phyloP scores from a whole-genome alignment of 106 monocot species.

The Dactylorhiza incarnata region DNA sequence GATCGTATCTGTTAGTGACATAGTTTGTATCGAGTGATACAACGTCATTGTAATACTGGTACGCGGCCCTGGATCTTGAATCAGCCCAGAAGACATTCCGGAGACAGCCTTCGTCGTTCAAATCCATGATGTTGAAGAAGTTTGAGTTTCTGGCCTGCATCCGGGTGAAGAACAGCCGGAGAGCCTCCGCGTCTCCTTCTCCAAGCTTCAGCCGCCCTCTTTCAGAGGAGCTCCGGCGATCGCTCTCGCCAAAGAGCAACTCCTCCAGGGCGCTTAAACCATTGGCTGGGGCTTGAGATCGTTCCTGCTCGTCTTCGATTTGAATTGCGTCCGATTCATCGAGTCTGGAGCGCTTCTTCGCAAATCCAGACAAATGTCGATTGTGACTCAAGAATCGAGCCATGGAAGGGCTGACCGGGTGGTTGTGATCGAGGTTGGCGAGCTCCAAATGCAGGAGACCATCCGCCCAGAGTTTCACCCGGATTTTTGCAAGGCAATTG shows the following conservation, averaged over 20 bases:
- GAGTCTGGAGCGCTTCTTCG: constrained; percentile 17
- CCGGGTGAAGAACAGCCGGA: constrained; percentile 39
- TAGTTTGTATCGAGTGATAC: constrained; percentile 29
- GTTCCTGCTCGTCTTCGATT: neutral
- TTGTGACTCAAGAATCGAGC: constrained; percentile 41
- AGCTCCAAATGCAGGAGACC: constrained; percentile 51
- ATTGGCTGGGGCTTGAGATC: constrained; percentile 13
- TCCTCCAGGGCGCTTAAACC: constrained; percentile 29
- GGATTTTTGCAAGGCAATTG: constrained; percentile 44
- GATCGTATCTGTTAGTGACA: constrained; percentile 18
- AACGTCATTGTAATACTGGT: constrained; percentile 40
- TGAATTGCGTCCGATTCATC: constrained; percentile 1
- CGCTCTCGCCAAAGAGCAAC: constrained; percentile 35
- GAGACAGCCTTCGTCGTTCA: constrained; percentile 25
- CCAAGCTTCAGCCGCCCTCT: constrained; percentile 29
- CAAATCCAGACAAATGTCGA: constrained; percentile 30
- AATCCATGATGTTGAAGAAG: constrained; percentile 42
- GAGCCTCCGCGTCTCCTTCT: constrained; percentile 33
- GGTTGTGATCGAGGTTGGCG: constrained; percentile 60
- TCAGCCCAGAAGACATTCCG: constrained; percentile 47
- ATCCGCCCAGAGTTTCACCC: constrained; percentile 63
- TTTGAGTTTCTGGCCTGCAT: constrained; percentile 51
- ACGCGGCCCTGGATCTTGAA: constrained; percentile 36
- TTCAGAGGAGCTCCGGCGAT: constrained; percentile 26
- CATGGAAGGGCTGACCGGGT: constrained; percentile 53